Conservation (phyloP, 331 rosid genomes). For the Ulmus americana region DNA sequence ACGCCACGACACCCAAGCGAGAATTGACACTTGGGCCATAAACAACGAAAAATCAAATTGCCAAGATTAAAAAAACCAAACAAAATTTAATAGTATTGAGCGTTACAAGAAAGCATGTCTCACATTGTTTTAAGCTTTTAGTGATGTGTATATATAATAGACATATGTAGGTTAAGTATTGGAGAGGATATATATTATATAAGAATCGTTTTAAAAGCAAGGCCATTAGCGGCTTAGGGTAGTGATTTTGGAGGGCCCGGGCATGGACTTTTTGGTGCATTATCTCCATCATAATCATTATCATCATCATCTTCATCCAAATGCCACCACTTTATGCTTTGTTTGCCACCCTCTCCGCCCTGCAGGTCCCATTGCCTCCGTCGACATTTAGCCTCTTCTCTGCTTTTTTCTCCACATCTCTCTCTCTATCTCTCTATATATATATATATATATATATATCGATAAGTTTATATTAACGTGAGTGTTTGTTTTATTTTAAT, state of each 20-base stretch:
- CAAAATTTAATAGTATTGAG: too few species aligned
- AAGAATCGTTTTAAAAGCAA: not conserved
- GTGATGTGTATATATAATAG: too few species aligned
- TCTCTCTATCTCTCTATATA: not conserved
- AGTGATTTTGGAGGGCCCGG: conserved; percentile 4
- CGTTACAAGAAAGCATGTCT: not conserved
- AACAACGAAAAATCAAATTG: too few species aligned
- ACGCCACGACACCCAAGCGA: too few species aligned
- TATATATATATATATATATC: too few species aligned
- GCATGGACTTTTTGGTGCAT: conserved; percentile 7
- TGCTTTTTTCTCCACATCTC: not conserved
- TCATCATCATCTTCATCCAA: not conserved
- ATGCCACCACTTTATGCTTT: conserved; percentile 21
- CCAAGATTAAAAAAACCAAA: too few species aligned
- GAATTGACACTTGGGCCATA: too few species aligned
- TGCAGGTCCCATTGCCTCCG: conserved; percentile 28
- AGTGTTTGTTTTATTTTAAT: too few species aligned
- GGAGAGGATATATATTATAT: too few species aligned
- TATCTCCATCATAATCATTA: not conserved
- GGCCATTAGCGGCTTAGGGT: not conserved
- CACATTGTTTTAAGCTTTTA: conserved; percentile 4
- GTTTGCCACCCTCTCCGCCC: conserved; percentile 18
- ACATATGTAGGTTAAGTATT: too few species aligned
- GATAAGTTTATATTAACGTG: too few species aligned
- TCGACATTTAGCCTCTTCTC: conserved; percentile 10